A percentile compares a stretch with the other conserved stretches of the same genome.
These are phyloP conservation scores for Solanum peruvianum DNA, from an alignment of 257 asterid species.

Conservation along the genomic window DNA sequence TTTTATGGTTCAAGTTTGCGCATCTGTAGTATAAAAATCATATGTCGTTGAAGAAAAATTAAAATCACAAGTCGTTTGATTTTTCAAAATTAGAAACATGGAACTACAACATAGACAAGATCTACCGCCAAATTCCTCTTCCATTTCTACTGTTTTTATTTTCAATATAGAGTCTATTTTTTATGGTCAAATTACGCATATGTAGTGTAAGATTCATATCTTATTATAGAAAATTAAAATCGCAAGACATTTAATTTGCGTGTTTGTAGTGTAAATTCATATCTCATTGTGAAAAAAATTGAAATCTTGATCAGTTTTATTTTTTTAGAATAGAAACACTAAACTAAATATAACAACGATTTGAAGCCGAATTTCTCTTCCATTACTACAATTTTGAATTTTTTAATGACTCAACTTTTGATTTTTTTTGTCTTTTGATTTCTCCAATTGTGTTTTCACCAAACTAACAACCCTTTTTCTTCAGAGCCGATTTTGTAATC, in stretches of 20 bases:
- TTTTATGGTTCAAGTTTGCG: too few relatives aligned
- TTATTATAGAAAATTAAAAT: too few relatives aligned
- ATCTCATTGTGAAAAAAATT: neutral
- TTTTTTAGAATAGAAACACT: too few relatives aligned
- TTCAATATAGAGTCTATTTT: too few relatives aligned
- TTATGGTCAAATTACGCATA: too few relatives aligned
- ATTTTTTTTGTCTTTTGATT: neutral
- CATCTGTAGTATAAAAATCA: neutral
- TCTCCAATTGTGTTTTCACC: neutral
- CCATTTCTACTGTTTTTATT: too few relatives aligned
- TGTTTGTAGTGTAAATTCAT: too few relatives aligned
- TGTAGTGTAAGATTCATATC: too few relatives aligned
- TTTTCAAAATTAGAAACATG: neutral
- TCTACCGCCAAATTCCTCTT: neutral
- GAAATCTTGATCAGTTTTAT: too few relatives aligned
- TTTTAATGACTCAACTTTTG: neutral
- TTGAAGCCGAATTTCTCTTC: neutral
- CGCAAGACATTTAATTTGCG: neutral
- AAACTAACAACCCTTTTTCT: neutral
- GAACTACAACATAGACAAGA: neutral
- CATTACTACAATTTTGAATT: neutral
- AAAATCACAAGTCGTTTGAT: neutral
- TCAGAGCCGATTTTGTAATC: too few relatives aligned
- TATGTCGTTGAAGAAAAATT: neutral
- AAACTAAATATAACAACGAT: neutral